These are phyloP conservation scores for Ophiostoma pallidulum DNA, from an alignment of 2,329 filamentous ascomycete genomes.

Conservation along the genomic window DNA sequence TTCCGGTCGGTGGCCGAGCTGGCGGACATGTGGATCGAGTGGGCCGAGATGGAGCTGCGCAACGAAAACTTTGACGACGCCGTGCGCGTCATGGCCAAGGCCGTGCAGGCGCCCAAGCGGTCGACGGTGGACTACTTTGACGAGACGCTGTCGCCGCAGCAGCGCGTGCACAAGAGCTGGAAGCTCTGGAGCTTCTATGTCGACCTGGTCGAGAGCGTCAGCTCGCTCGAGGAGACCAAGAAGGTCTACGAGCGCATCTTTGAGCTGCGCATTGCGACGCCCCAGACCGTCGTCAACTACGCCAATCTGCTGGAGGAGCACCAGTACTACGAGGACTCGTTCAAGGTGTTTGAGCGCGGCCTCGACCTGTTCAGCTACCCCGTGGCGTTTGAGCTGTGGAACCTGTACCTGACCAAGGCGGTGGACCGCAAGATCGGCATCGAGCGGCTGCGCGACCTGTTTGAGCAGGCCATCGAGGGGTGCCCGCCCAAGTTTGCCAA, in stretches of 20 bases:
- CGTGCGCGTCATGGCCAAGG: conserved; percentile 92
- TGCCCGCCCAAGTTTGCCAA: conserved; percentile 96
- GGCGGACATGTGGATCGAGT: conserved; percentile 97
- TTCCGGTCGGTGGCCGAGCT: conserved; percentile 97
- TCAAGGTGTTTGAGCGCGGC: conserved; percentile 94
- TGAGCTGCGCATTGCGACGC: conserved; percentile 93
- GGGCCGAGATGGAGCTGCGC: conserved; percentile 95
- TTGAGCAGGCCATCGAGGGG: conserved; percentile 92
- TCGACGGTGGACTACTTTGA: conserved; percentile 99
- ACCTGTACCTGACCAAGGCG: conserved; percentile 92
- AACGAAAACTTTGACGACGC: conserved; percentile 95
- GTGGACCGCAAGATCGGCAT: conserved; percentile 95
- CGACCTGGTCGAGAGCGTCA: conserved; percentile 90
- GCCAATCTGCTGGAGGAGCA: conserved; percentile 91
- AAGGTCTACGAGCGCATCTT: conserved; percentile 97
- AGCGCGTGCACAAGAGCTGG: conserved; percentile 98
- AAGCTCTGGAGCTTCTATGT: conserved; percentile 99
- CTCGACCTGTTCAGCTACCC: conserved; percentile 98
- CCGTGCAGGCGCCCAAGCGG: conserved; percentile 89
- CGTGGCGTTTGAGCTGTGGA: conserved; percentile 97
- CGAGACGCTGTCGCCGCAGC: conserved; percentile 84
- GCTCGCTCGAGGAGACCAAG: conserved; percentile 80
- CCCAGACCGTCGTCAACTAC: conserved; percentile 97
- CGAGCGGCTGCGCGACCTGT: conserved; percentile 85
- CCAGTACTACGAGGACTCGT: conserved; percentile 92